These are phyloP conservation scores for Boletus semigastroideus DNA, from an alignment of 1,284 basidiomycete genomes.

Conservation along the genomic window DNA sequence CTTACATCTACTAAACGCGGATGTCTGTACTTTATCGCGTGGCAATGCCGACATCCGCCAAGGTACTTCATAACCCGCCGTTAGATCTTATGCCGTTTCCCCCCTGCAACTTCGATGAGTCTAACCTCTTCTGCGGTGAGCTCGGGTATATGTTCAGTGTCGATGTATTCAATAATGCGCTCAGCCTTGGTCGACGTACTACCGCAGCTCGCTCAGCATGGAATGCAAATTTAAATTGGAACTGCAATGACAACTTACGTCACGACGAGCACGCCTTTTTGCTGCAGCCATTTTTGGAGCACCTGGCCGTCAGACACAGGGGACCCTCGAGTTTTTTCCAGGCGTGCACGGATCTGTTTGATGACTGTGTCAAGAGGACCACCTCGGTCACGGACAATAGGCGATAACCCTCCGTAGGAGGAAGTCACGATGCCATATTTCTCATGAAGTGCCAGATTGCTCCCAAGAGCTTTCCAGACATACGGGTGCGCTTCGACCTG, in stretches of 20 bases:
- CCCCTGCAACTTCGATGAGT: constrained; percentile 61
- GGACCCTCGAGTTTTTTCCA: constrained; percentile 43
- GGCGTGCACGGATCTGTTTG: constrained; percentile 46
- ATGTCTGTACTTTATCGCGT: too few species aligned
- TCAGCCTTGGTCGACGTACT: constrained; percentile 74
- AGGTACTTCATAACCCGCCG: too few species aligned
- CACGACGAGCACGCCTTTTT: constrained; percentile 61
- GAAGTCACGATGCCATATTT: constrained; percentile 65
- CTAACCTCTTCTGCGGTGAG: constrained; percentile 61
- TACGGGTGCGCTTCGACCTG: constrained; percentile 85
- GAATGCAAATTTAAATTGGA: background rate
- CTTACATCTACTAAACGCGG: too few species aligned
- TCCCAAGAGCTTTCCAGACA: constrained; percentile 56
- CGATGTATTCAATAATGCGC: constrained; percentile 68
- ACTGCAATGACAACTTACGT: constrained; percentile 54
- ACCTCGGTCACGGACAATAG: constrained; percentile 55
- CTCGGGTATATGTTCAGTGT: constrained; percentile 52
- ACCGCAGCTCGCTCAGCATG: constrained; percentile 3
- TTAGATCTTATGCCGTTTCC: constrained; percentile 44
- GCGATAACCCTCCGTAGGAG: constrained; percentile 67
- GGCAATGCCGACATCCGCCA: too few species aligned
- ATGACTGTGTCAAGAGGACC: constrained; percentile 57
- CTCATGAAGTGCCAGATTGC: constrained; percentile 54
- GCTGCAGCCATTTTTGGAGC: constrained; percentile 59
- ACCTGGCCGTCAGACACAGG: constrained; percentile 55